Evolutionary conservation across 1,139 yeast genomes (phyloP).

Genomic region (Candida gigantensis): DNA sequence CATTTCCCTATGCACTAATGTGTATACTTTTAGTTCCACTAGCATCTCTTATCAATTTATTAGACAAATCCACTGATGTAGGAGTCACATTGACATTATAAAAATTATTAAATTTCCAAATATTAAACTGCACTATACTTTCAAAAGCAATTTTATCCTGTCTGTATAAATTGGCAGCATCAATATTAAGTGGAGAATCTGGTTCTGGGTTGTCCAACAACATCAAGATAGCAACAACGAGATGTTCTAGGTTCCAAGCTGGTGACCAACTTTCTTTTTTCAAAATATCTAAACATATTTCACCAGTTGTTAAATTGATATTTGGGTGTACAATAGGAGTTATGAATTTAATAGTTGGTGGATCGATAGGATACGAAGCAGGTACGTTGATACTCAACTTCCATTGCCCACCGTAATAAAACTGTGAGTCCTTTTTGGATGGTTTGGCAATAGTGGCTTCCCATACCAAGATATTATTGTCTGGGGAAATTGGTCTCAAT

Average conservation of each 20-base stretch:
- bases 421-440: slow-evolving; percentile 35
- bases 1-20: slow-evolving; percentile 3
- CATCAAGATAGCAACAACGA: slow-evolving; percentile 70
- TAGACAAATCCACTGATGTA: slow-evolving; percentile 8
- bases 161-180: slow-evolving; percentile 76
- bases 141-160: slow-evolving; percentile 56
- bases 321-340: slow-evolving; percentile 74
- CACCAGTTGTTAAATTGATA: slow-evolving; percentile 68
- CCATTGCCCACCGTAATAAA: slow-evolving; percentile 60
- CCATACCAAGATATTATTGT: slow-evolving; percentile 59
- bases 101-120: slow-evolving; percentile 34
- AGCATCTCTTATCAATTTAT: slow-evolving; percentile 10
- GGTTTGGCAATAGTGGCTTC: slow-evolving; percentile 61
- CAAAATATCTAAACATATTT: slow-evolving; percentile 80
- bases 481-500: slow-evolving; percentile 43
- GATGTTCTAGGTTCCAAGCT: slow-evolving; percentile 76
- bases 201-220: slow-evolving; percentile 80
- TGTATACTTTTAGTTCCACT: slow-evolving; percentile 12
- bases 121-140: slow-evolving; percentile 63
- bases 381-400: slow-evolving; percentile 53
- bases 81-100: slow-evolving; percentile 9
- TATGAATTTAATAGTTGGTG: slow-evolving; percentile 62
- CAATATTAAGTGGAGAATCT: slow-evolving; percentile 81
- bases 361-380: slow-evolving; percentile 61
- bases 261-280: slow-evolving; percentile 76